These are phyloP conservation scores for Tetrahymena elliotti DNA, from an alignment of 73 alveolate species.

Conservation along the genomic window DNA sequence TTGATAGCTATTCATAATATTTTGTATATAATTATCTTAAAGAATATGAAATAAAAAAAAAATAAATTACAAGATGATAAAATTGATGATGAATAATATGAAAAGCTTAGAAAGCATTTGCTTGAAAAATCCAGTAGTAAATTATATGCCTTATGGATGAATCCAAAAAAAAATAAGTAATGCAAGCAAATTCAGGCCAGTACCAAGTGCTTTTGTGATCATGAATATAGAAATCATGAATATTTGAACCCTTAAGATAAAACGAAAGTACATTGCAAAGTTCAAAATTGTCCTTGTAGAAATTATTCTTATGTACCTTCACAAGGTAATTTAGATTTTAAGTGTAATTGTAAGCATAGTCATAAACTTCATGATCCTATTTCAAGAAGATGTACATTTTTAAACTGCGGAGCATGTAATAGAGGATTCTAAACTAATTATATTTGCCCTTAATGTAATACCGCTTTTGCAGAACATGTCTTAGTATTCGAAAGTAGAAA, in stretches of 20 bases:
- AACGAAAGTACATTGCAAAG: constrained; percentile 74
- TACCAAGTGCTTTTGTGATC: constrained; percentile 95
- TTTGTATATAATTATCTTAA: background rate
- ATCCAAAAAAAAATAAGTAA: constrained; percentile 65
- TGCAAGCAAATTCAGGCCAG: constrained; percentile 91
- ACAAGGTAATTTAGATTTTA: constrained; percentile 90
- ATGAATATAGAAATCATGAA: constrained; percentile 86
- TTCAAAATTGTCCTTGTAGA: constrained; percentile 80
- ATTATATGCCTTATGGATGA: constrained; percentile 86
- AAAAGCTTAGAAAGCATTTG: background rate
- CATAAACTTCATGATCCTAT: constrained; percentile 72
- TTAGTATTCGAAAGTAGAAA: constrained; percentile 87
- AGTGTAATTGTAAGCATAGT: constrained; percentile 94
- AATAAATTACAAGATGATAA: background rate
- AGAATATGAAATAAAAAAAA: background rate
- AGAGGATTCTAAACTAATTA: constrained; percentile 75
- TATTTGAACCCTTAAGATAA: constrained; percentile 70
- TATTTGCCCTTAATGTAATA: constrained; percentile 78
- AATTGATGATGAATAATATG: background rate
- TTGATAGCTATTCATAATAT: background rate
- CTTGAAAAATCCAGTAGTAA: constrained; percentile 38
- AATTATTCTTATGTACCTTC: constrained; percentile 83
- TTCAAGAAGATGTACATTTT: constrained; percentile 56
- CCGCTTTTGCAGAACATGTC: constrained; percentile 70
- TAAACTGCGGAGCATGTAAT: constrained; percentile 58